Conservation (phyloP, 1,284 basidiomycete genomes). For the Cronartium quercuum region DNA sequence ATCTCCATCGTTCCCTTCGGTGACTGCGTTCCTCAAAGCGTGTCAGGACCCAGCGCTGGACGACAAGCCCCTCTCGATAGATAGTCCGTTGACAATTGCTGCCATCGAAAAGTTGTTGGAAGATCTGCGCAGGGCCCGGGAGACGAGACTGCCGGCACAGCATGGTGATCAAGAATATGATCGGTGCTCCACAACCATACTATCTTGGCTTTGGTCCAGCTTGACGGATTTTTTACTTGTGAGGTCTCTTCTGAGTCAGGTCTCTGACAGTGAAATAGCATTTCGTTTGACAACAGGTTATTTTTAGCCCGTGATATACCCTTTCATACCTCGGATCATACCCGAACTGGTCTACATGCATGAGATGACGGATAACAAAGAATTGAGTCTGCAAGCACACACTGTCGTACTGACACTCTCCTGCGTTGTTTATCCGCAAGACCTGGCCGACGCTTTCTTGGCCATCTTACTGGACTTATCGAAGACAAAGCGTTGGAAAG, state of each 20-base stretch:
- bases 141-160: conserved; percentile 49
- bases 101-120: conserved; percentile 55
- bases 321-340: conserved; percentile 46
- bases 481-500: conserved; percentile 52
- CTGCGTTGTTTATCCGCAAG: conserved; percentile 52
- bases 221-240: conserved; percentile 45
- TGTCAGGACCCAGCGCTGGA: conserved; percentile 51
- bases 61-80: conserved; percentile 54
- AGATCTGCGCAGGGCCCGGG: conserved; percentile 47
- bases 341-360: conserved; percentile 51
- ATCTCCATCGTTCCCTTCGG: conserved; percentile 68
- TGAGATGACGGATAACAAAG: conserved; percentile 51
- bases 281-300: background rate
- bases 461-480: conserved; percentile 50
- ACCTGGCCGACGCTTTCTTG: conserved; percentile 52
- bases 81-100: conserved; percentile 57
- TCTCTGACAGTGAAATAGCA: background rate
- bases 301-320: conserved; percentile 42
- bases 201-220: conserved; percentile 70
- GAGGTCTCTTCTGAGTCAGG: background rate
- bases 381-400: conserved; percentile 51
- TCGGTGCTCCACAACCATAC: conserved; percentile 69
- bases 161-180: conserved; percentile 68
- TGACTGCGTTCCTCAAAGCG: conserved; percentile 60
- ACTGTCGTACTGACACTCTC: conserved; percentile 52